phyloP scores from a whole-genome alignment of 2,329 filamentous ascomycete species.

The Colletotrichum sp. region DNA sequence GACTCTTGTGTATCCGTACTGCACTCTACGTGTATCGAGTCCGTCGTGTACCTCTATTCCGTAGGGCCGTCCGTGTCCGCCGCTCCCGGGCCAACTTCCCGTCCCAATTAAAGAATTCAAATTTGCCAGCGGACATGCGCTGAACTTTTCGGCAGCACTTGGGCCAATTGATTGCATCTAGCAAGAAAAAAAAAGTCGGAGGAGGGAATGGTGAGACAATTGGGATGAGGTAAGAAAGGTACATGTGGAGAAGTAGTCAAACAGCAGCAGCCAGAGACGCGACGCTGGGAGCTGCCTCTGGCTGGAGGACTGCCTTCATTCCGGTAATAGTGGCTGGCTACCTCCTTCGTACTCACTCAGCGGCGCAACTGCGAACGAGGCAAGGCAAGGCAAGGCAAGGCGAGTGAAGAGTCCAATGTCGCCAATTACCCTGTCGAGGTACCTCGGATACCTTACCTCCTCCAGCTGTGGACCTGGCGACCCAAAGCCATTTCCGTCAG shows the following conservation, averaged over 20 bases:
- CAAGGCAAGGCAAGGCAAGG: background rate
- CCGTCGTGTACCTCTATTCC: background rate
- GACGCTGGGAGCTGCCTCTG: background rate
- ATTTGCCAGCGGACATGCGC: background rate
- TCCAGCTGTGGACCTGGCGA: background rate
- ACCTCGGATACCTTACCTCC: background rate
- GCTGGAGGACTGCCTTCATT: background rate
- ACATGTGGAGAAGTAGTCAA: background rate
- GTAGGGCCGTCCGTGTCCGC: background rate
- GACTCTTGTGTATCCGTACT: background rate
- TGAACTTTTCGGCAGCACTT: slow-evolving; percentile 1
- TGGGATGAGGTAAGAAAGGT: background rate
- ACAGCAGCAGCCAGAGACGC: background rate
- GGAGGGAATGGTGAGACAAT: background rate
- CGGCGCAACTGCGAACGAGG: background rate
- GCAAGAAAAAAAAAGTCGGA: background rate
- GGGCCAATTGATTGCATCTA: slow-evolving; percentile 4
- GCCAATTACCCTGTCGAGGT: background rate
- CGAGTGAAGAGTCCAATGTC: background rate
- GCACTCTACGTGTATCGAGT: background rate
- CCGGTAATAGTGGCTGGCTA: background rate
- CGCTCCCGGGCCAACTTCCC: slow-evolving; percentile 8
- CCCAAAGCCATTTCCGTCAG: background rate
- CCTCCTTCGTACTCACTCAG: background rate
- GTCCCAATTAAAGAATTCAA: slow-evolving; percentile 2